Percentiles rank a stretch among this genome's conserved stretches.
phyloP scores from a whole-genome alignment of 169 alveolate genomes.

The Babesia microti region DNA sequence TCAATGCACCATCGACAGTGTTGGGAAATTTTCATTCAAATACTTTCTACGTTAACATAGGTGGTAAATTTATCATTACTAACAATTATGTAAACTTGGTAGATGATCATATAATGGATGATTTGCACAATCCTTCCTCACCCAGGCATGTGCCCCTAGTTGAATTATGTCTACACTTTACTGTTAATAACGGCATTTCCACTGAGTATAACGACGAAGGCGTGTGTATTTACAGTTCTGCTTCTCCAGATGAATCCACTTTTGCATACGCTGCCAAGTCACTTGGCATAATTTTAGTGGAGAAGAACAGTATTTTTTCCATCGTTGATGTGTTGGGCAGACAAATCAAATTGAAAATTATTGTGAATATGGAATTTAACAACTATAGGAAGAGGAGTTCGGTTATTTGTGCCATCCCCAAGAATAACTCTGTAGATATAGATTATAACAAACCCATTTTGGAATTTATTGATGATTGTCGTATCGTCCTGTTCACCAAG shows the following conservation, averaged over 20 bases:
- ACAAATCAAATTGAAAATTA: conserved; percentile 45
- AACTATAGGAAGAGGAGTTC: conserved; percentile 64
- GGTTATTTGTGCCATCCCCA: conserved; percentile 57
- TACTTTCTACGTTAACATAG: too few species aligned
- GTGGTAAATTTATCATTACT: too few species aligned
- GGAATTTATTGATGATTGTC: conserved; percentile 2
- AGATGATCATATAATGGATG: conserved; percentile 44
- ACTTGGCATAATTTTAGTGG: conserved; percentile 50
- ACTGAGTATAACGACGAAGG: conserved; percentile 32
- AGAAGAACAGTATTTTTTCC: conserved; percentile 43
- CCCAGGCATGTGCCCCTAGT: conserved; percentile 54
- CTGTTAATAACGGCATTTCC: conserved; percentile 47
- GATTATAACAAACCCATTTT: conserved; percentile 3
- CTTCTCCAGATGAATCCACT: conserved; percentile 62
- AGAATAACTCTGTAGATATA: conserved; percentile 6
- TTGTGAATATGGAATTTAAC: conserved; percentile 65
- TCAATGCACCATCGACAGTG: too few species aligned
- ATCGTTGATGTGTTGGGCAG: conserved; percentile 55
- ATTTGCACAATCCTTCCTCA: conserved; percentile 38
- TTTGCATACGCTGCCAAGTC: conserved; percentile 62
- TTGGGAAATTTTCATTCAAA: too few species aligned
- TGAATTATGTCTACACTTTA: conserved; percentile 53
- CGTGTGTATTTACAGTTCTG: conserved; percentile 37
- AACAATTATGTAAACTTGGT: conserved; percentile 58
- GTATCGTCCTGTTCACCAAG: conserved; percentile 67